A percentile compares a stretch with the other conserved stretches of the same genome.
These are phyloP conservation scores for Bretschneidera sinensis DNA, from an alignment of 345 rosid species.

Conservation along the genomic window DNA sequence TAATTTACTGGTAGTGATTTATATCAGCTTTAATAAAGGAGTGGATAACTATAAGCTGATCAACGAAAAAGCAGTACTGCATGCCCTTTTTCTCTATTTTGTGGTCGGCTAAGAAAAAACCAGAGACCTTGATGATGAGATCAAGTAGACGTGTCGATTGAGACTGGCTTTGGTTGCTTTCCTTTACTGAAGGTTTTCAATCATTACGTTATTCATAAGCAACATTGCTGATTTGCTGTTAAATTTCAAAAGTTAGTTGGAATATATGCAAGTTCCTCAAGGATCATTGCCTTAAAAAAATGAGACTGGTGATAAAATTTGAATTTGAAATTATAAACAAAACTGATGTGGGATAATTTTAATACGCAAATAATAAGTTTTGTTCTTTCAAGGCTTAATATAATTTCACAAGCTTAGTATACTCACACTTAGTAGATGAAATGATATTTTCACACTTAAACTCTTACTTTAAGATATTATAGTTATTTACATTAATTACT, in stretches of 20 bases:
- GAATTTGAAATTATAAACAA: no score
- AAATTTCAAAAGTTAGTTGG: background rate
- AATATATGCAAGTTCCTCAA: no score
- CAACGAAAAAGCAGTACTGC: slow-evolving; percentile 4
- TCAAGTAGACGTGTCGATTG: slow-evolving; percentile 24
- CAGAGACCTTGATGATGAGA: slow-evolving; percentile 9
- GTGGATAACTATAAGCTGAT: slow-evolving; percentile 6
- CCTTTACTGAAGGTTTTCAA: slow-evolving; percentile 8
- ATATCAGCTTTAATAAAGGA: slow-evolving; percentile 32
- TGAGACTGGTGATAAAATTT: no score
- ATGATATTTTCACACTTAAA: no score
- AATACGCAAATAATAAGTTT: no score
- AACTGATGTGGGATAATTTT: no score
- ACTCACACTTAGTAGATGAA: no score
- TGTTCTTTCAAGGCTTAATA: no score
- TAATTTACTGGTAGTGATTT: slow-evolving; percentile 13
- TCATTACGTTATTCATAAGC: slow-evolving; percentile 18
- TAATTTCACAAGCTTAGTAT: no score
- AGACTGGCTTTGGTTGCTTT: background rate
- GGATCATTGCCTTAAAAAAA: no score
- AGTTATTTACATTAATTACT: no score
- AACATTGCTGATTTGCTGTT: slow-evolving; percentile 1
- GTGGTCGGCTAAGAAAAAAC: slow-evolving; percentile 27
- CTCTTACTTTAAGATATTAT: no score
- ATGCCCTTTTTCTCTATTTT: slow-evolving; percentile 9